phyloP scores from a whole-genome alignment of 768 basidiomycete species.

The Antrodiella citrinella region DNA sequence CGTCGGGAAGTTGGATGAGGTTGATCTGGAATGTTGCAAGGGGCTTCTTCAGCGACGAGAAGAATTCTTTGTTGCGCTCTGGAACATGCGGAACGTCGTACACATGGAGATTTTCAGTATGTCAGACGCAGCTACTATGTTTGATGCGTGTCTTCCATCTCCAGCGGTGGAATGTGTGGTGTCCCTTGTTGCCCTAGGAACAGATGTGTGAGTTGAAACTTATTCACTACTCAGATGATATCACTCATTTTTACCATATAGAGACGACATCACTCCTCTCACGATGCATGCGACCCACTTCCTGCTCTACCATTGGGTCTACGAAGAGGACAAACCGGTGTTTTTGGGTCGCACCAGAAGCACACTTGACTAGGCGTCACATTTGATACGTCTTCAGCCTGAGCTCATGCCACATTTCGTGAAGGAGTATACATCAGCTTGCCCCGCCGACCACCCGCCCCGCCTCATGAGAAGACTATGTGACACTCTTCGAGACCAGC shows the following conservation, averaged over 20 bases:
- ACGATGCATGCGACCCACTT: not conserved
- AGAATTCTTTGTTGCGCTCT: not conserved
- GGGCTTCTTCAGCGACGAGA: not conserved
- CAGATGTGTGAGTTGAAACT: not conserved
- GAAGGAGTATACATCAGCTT: not conserved
- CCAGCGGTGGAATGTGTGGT: not conserved
- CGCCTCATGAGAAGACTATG: not conserved
- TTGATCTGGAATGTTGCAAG: not conserved
- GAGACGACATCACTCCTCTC: not conserved
- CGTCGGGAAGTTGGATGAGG: not conserved
- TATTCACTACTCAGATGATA: not conserved
- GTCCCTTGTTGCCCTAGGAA: not conserved
- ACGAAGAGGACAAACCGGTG: not conserved
- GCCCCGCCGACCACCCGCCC: not conserved
- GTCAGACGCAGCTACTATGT: not conserved
- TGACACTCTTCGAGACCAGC: not conserved
- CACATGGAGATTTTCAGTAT: not conserved
- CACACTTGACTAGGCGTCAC: not conserved
- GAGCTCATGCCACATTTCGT: not conserved
- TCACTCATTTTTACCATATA: not conserved
- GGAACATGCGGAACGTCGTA: not conserved
- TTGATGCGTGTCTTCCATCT: not conserved
- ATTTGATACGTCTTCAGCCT: not conserved
- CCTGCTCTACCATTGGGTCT: not conserved
- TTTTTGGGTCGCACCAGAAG: not conserved